phyloP scores from a whole-genome alignment of 306 rosid species.

The Corylus heterophylla region DNA sequence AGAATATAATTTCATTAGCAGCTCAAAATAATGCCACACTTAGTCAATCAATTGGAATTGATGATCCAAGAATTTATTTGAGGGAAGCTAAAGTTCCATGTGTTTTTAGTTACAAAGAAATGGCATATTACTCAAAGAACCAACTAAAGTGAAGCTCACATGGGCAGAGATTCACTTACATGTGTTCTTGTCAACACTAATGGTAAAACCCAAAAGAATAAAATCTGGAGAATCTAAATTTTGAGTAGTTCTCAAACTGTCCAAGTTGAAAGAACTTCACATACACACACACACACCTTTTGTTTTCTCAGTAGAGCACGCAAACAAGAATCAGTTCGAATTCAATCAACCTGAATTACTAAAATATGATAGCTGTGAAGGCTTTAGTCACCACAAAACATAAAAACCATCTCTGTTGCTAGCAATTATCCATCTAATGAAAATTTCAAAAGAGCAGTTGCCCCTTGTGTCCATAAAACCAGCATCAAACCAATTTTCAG shows the following conservation, averaged over 20 bases:
- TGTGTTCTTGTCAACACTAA: not conserved
- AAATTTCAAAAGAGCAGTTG: not conserved
- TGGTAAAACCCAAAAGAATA: not conserved
- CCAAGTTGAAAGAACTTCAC: not conserved
- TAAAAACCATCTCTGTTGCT: not conserved
- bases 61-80: conserved; percentile 13
- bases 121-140: conserved; percentile 1
- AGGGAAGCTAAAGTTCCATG: conserved; percentile 13
- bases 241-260: not conserved
- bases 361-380: not conserved
- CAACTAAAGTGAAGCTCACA: not conserved
- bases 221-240: not conserved
- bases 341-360: not conserved
- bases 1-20: conserved; percentile 30
- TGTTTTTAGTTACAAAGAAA: not conserved
- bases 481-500: not conserved
- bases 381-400: not conserved
- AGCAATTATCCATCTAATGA: not conserved
- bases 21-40: conserved; percentile 16
- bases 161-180: not conserved
- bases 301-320: too few species aligned
- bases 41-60: conserved; percentile 12
- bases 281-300: not conserved
- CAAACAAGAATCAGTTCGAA: not conserved
- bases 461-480: not conserved